Evolutionary conservation across 2,329 filamentous ascomycete genomes (phyloP).

Genomic region (Cytospora piceae): DNA sequence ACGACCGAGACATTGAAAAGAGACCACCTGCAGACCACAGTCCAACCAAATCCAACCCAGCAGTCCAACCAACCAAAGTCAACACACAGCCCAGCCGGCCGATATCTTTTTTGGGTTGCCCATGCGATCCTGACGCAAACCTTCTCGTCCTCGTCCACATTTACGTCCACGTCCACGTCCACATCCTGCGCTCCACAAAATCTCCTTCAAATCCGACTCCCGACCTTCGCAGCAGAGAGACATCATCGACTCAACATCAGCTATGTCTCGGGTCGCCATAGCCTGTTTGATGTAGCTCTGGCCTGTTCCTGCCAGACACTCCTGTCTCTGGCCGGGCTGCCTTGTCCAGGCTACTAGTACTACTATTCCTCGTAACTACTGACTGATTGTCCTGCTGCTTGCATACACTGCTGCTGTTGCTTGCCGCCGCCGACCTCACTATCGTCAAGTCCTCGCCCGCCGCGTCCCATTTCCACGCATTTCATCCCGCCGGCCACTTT

Average conservation of each 20-base stretch:
- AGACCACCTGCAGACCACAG: neutral
- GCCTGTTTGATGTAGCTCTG: conserved; percentile 31
- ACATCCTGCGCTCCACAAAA: conserved; percentile 9
- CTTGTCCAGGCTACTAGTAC: conserved; percentile 11
- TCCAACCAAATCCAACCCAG: neutral
- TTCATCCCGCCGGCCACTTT: conserved; percentile 31
- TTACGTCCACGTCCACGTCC: neutral
- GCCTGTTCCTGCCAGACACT: conserved; percentile 27
- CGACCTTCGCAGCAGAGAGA: conserved; percentile 16
- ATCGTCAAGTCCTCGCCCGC: conserved; percentile 6
- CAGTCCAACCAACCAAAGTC: neutral
- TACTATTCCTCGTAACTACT: neutral
- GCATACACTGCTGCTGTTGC: conserved; percentile 1
- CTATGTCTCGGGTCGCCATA: conserved; percentile 30
- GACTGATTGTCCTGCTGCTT: conserved; percentile 3
- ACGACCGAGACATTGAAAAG: neutral
- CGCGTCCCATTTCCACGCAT: neutral
- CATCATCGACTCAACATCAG: conserved; percentile 24
- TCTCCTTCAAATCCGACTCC: conserved; percentile 1
- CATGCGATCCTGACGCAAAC: conserved; percentile 2
- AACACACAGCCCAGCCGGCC: neutral
- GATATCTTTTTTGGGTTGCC: conserved; percentile 4
- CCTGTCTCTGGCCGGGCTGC: conserved; percentile 21
- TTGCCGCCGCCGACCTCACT: conserved; percentile 2
- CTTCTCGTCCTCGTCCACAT: neutral